Evolutionary conservation across 1,139 yeast species (phyloP).

Genomic region (Debaryomycetaceae sp.): DNA sequence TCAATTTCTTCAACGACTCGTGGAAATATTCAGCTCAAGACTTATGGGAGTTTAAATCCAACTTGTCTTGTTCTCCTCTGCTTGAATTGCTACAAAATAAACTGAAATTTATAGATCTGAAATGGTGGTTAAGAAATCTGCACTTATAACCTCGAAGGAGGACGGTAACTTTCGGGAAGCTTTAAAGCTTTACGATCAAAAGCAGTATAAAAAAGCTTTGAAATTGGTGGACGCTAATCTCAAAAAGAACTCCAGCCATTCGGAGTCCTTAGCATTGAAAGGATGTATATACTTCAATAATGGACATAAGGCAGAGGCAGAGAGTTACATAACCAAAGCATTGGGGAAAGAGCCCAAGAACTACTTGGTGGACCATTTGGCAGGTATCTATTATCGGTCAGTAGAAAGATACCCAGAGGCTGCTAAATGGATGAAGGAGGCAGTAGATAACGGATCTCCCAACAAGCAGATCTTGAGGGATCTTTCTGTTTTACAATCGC

Average conservation of each 20-base stretch:
- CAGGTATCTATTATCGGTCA: constrained; percentile 79
- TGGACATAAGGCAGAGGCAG: constrained; percentile 66
- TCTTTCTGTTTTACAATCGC: constrained; percentile 75
- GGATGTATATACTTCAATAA: constrained; percentile 59
- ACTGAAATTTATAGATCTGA: too few relatives aligned
- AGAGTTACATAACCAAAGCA: constrained; percentile 58
- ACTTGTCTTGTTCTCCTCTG: too few relatives aligned
- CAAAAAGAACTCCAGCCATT: constrained; percentile 72
- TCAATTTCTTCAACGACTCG: not conserved
- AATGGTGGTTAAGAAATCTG: constrained; percentile 28
- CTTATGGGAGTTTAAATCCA: not conserved
- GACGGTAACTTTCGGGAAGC: constrained; percentile 77
- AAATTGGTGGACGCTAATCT: constrained; percentile 72
- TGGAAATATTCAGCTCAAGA: not conserved
- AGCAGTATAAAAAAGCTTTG: constrained; percentile 84
- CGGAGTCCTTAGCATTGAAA: constrained; percentile 81
- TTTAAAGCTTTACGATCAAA: constrained; percentile 73
- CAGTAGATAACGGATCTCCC: constrained; percentile 74
- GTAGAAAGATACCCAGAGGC: constrained; percentile 73
- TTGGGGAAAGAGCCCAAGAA: constrained; percentile 52
- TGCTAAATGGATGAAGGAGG: constrained; percentile 73
- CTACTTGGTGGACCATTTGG: constrained; percentile 78
- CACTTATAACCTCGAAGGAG: constrained; percentile 50
- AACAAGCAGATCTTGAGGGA: constrained; percentile 82
- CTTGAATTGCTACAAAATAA: too few relatives aligned